Conservation (phyloP, 164 flowering plant genomes). For the Hamamelis virginiana region DNA sequence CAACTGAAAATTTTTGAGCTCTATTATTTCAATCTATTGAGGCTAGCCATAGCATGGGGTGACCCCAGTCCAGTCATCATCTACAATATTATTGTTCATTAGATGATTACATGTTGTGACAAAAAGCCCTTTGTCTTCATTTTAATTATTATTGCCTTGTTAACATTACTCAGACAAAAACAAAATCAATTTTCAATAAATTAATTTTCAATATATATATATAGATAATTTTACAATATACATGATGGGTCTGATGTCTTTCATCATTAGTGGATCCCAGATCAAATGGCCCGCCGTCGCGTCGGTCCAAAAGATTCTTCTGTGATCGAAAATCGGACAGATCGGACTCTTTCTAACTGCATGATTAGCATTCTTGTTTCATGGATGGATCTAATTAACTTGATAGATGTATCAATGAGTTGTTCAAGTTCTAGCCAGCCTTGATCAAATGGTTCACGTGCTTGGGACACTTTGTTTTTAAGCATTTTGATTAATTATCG, state of each 20-base stretch:
- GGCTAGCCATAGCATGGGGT: neutral
- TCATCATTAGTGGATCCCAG: conserved; percentile 29
- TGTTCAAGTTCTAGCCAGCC: conserved; percentile 3
- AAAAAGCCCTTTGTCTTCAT: conserved; percentile 26
- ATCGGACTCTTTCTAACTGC: conserved; percentile 2
- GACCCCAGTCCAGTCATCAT: conserved; percentile 24
- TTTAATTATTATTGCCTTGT: conserved; percentile 28
- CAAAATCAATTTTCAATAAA: too few relatives aligned
- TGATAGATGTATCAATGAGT: neutral
- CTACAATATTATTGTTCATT: conserved; percentile 13
- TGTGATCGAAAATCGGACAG: conserved; percentile 26
- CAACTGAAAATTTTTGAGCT: conserved; percentile 13
- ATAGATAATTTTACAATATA: conserved; percentile 1
- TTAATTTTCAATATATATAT: neutral
- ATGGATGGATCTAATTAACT: too few relatives aligned
- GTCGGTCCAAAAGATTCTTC: conserved; percentile 18
- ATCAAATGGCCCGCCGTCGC: conserved; percentile 13
- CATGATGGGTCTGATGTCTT: conserved; percentile 15
- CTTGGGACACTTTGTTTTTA: neutral
- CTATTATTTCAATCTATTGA: conserved; percentile 21
- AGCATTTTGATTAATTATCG: neutral
- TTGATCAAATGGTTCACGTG: conserved; percentile 20
- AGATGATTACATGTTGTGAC: conserved; percentile 23
- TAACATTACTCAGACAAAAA: conserved; percentile 3
- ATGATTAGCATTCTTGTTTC: neutral